Base-by-base conservation (phyloP, 1,139 yeast genomes). In the Ashbya aceris region DNA sequence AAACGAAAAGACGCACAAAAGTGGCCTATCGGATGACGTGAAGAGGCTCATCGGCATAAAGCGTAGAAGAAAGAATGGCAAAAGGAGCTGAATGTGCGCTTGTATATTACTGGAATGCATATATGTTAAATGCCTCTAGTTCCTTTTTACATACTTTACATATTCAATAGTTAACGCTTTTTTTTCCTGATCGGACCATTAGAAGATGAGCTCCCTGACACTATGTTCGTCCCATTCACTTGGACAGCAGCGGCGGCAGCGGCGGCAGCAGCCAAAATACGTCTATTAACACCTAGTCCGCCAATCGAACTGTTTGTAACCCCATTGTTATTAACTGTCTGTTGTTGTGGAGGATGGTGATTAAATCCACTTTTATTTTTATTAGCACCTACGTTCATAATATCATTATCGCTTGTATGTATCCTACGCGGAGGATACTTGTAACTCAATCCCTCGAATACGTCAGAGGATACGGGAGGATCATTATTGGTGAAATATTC, bases 351-450 rank as follows among this genome's bases (percentile, higher is more conserved):
- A 9, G 40, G 43, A 23, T 40, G 43, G 27, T 40, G 42, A 27
- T 38, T 38, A 10, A 48, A 41, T 10, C 41, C 33, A 27, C 44
- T 47, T 45, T 56, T 55, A 17, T 42, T 50, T 43, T 50, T 57
- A 28, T 49, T 49, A 14, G 44, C 41, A 1, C 62, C 59, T 8
- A 56, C 32, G 40, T 59, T 58, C 54, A 55, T 51, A 7, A 82
- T 81, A 58, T 81, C 87, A 52, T 74, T 77, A 56, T 82, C 91
- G 52, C 80, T 86, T n/a, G 83, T 77, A 53, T 80, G 83, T 30
- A 83, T 82, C 55, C 85, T 71, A 56, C 94, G 67, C 38, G 74
- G 74, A 2, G 93, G 91, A 53, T 83, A 83, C 49, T 75, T 77
- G 54, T 76, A 69, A 33, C 65, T 69, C 41, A 77, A 67, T 1